These are phyloP conservation scores for Glutinoglossum americanum DNA, from an alignment of 495 filamentous ascomycete species.

Conservation along the genomic window DNA sequence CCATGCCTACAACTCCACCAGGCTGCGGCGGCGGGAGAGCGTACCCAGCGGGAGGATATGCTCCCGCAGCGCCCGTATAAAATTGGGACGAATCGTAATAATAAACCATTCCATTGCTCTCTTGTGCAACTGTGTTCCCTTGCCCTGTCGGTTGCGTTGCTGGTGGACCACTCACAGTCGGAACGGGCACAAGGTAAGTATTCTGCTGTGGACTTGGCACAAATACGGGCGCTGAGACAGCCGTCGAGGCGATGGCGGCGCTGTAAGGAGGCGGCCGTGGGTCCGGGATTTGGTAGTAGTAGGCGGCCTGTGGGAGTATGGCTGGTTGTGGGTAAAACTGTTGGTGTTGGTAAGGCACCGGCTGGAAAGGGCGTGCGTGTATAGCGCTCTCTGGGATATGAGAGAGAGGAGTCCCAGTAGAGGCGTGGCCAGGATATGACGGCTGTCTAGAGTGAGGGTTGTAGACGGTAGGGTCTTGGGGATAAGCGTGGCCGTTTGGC, in stretches of 20 bases:
- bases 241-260: slow-evolving; percentile 8
- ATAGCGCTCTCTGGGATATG: slow-evolving; percentile 90
- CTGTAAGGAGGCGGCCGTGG: not conserved
- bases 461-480: slow-evolving; percentile 25
- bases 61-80: slow-evolving; percentile 24
- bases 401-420: slow-evolving; percentile 68
- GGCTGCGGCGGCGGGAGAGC: slow-evolving; percentile 27
- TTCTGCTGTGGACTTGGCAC: slow-evolving; percentile 28
- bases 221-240: slow-evolving; percentile 34
- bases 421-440: slow-evolving; percentile 56
- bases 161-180: slow-evolving; percentile 16
- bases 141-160: slow-evolving; percentile 22
- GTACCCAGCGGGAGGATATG: slow-evolving; percentile 28
- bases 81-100: slow-evolving; percentile 69
- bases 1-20: slow-evolving; percentile 46
- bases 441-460: slow-evolving; percentile 41
- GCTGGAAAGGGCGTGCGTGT: slow-evolving; percentile 83
- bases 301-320: not conserved
- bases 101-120: slow-evolving; percentile 86
- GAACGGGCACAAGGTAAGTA: slow-evolving; percentile 16
- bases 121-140: slow-evolving; percentile 63
- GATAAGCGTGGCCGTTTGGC: slow-evolving; percentile 28
- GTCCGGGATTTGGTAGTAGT: slow-evolving; percentile 5
- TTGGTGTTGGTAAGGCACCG: slow-evolving; percentile 39
- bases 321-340: slow-evolving; percentile 32